A percentile compares a stretch with the other conserved stretches of the same genome.
Evolutionary conservation across 495 filamentous ascomycete species (phyloP).

Genomic region (Apodospora peruviana): DNA sequence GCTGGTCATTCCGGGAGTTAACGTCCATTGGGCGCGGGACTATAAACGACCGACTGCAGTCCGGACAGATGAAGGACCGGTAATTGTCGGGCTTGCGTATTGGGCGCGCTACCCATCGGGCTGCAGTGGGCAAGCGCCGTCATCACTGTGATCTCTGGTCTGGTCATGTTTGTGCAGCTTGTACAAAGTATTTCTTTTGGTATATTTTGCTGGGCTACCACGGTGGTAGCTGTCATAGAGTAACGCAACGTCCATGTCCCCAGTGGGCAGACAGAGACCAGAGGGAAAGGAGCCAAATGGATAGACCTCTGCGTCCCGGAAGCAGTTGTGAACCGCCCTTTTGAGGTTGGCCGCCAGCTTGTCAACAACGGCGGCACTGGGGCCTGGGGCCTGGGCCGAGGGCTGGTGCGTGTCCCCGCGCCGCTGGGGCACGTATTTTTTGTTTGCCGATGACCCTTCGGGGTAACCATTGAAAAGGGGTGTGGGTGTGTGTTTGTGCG

Average conservation of each 20-base stretch:
- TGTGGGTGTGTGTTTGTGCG: too few relatives aligned
- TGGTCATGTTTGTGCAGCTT: too few relatives aligned
- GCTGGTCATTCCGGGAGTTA: conserved; percentile 43
- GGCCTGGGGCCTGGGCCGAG: too few relatives aligned
- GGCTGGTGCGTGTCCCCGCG: too few relatives aligned
- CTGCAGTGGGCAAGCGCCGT: too few relatives aligned
- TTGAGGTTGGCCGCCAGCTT: conserved; percentile 61
- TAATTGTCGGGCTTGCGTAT: conserved; percentile 48
- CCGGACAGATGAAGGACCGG: conserved; percentile 64
- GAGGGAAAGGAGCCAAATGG: conserved; percentile 90
- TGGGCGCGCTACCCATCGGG: conserved; percentile 41
- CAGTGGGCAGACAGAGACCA: conserved; percentile 83
- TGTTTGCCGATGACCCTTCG: too few relatives aligned
- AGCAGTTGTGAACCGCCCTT: conserved; percentile 43
- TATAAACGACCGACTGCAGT: conserved; percentile 76
- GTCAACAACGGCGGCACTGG: too few relatives aligned
- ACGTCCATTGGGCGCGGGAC: conserved; percentile 60
- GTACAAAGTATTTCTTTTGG: conserved; percentile 30
- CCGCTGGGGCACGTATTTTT: too few relatives aligned
- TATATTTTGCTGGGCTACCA: conserved; percentile 29
- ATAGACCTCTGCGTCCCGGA: conserved; percentile 52
- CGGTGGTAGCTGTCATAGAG: conserved; percentile 58
- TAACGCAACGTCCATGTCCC: conserved; percentile 90
- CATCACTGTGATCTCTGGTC: too few relatives aligned
- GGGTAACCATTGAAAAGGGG: too few relatives aligned